These are phyloP conservation scores for Starmerella powellii DNA, from an alignment of 805 yeast species.

Conservation along the genomic window DNA sequence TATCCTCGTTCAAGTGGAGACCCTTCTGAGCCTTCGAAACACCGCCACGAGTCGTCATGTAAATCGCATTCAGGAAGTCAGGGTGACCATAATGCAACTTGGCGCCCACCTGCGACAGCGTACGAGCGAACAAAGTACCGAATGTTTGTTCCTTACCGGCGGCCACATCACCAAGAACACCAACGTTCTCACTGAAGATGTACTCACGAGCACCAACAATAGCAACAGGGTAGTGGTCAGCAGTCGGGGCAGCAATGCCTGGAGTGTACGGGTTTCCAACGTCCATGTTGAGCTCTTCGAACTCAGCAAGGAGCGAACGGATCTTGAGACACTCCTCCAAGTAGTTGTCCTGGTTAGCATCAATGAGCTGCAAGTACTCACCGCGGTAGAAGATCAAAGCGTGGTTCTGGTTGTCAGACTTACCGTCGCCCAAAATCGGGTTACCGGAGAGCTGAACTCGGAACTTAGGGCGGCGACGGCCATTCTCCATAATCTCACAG, in stretches of 20 bases:
- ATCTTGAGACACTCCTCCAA: constrained; percentile 88
- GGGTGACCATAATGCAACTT: constrained; percentile 95
- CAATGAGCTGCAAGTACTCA: constrained; percentile 87
- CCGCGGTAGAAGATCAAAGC: constrained; percentile 81
- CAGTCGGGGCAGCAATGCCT: constrained; percentile 32
- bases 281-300: constrained; percentile 61
- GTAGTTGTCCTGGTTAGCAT: constrained; percentile 94
- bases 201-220: constrained; percentile 92
- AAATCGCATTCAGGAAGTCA: constrained; percentile 78
- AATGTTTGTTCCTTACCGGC: constrained; percentile 97
- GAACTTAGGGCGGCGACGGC: constrained; percentile 48
- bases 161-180: constrained; percentile 88
- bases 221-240: constrained; percentile 54
- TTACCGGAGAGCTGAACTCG: constrained; percentile 76
- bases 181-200: constrained; percentile 84
- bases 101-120: constrained; percentile 87
- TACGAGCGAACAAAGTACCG: constrained; percentile 89
- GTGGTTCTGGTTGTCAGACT: constrained; percentile 89
- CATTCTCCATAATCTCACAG: constrained; percentile 44
- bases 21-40: constrained; percentile 92
- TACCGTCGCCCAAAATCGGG: constrained; percentile 93
- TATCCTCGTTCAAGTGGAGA: constrained; percentile 84
- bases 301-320: constrained; percentile 76
- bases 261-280: constrained; percentile 47
- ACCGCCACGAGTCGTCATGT: constrained; percentile 94